Percentiles rank a stretch among this genome's conserved stretches.
phyloP scores from a whole-genome alignment of 2,329 filamentous ascomycete genomes.

The Alternaria sp. region DNA sequence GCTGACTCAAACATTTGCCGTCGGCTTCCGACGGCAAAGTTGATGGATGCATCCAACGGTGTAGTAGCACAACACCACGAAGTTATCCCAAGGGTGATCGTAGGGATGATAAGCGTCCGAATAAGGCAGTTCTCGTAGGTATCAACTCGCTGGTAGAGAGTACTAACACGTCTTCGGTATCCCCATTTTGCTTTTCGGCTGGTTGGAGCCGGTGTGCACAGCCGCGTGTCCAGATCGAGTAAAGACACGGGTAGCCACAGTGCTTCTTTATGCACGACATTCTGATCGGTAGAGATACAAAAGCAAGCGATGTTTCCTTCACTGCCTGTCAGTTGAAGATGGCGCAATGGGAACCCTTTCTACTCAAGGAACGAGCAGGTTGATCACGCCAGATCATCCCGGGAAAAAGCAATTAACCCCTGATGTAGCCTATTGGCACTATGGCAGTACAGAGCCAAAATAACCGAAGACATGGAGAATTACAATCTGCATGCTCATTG shows the following conservation, averaged over 20 bases:
- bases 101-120: constrained; percentile 5
- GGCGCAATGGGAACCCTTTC: constrained; percentile 7
- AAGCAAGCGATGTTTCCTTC: constrained; percentile 1
- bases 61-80: neutral
- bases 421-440: constrained; percentile 3
- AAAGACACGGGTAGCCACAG: constrained; percentile 11
- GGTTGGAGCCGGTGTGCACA: neutral
- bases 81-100: neutral
- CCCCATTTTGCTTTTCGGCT: neutral
- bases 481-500: neutral
- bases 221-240: neutral
- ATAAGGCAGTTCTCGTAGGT: neutral
- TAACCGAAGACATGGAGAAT: neutral
- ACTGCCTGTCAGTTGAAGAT: neutral
- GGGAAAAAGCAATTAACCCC: constrained; percentile 4
- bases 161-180: constrained; percentile 2
- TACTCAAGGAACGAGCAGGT: neutral
- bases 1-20: constrained; percentile 10
- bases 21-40: constrained; percentile 1
- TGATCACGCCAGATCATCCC: neutral
- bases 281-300: constrained; percentile 3
- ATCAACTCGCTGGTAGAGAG: neutral
- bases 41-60: constrained; percentile 8
- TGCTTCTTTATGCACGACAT: constrained; percentile 11
- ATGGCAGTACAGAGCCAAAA: neutral